Evolutionary conservation across 2,329 filamentous ascomycete species (phyloP).

Genomic region (Fonsecaea multimorphosa): DNA sequence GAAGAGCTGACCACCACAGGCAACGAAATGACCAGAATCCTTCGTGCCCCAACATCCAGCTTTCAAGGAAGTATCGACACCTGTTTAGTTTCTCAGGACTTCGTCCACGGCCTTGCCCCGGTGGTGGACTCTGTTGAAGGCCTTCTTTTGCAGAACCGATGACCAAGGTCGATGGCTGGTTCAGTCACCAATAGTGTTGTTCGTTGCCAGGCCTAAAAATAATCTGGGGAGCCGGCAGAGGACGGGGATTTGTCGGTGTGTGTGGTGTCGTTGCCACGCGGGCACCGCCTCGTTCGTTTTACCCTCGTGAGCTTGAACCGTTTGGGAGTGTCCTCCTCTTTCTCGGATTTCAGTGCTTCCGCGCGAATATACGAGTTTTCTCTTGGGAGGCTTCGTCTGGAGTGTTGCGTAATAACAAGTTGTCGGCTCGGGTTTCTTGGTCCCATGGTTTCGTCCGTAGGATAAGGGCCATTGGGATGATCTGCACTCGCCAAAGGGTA

Average conservation of each 20-base stretch:
- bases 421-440: not conserved
- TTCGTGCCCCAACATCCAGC: conserved; percentile 5
- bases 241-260: conserved; percentile 4
- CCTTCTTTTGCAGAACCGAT: not conserved
- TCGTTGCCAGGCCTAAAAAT: conserved; percentile 15
- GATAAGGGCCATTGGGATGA: not conserved
- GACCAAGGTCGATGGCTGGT: not conserved
- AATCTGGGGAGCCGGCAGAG: not conserved
- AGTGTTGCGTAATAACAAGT: not conserved
- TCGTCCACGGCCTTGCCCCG: conserved; percentile 20
- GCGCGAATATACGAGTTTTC: not conserved
- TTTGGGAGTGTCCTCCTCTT: not conserved
- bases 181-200: not conserved
- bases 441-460: not conserved
- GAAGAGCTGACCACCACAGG: not conserved
- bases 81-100: conserved; percentile 1
- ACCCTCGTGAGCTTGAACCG: conserved; percentile 11
- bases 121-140: not conserved
- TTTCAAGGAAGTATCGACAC: not conserved
- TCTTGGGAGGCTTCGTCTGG: not conserved
- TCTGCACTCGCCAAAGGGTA: not conserved
- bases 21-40: conserved; percentile 6
- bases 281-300: conserved; percentile 10
- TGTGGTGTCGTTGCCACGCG: not conserved
- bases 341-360: conserved; percentile 14